Conservation (phyloP, 2,329 filamentous ascomycete genomes). For the Aspergillus jensenii region DNA sequence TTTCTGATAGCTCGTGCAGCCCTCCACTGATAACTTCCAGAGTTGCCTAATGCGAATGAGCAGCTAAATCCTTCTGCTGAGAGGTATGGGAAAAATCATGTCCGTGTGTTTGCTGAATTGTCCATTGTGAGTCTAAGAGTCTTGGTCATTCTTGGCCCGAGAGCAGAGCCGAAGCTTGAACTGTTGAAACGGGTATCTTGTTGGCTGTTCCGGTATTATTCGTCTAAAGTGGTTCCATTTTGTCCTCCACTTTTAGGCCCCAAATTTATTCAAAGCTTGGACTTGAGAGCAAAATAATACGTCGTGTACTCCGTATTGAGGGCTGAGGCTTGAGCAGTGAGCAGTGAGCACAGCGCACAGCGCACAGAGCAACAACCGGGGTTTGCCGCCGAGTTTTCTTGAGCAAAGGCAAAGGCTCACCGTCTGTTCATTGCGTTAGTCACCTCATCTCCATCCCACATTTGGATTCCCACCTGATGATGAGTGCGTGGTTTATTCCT, state of each 20-base stretch:
- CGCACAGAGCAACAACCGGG: not conserved
- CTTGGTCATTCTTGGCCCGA: not conserved
- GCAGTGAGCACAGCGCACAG: not conserved
- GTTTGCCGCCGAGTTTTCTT: too few species aligned
- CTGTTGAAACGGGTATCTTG: conserved; percentile 1
- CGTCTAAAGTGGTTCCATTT: not conserved
- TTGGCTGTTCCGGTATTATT: conserved; percentile 2
- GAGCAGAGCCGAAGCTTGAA: conserved; percentile 6
- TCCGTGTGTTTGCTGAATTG: conserved; percentile 4
- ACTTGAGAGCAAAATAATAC: not conserved
- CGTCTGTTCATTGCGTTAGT: conserved; percentile 1
- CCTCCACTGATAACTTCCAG: not conserved
- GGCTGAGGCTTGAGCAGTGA: not conserved
- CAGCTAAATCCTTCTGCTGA: not conserved
- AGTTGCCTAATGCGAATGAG: not conserved
- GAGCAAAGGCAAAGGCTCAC: not conserved
- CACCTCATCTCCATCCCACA: not conserved
- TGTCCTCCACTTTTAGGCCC: conserved; percentile 4
- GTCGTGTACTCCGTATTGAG: not conserved
- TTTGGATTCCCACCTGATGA: not conserved
- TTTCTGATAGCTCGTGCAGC: not conserved
- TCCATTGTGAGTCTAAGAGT: not conserved
- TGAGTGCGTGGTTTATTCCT: conserved; percentile 5
- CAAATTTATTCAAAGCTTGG: not conserved
- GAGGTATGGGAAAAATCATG: not conserved